Evolutionary conservation across 805 yeast species (phyloP).

Genomic region (Vanderwaltozyma verrucispora): DNA sequence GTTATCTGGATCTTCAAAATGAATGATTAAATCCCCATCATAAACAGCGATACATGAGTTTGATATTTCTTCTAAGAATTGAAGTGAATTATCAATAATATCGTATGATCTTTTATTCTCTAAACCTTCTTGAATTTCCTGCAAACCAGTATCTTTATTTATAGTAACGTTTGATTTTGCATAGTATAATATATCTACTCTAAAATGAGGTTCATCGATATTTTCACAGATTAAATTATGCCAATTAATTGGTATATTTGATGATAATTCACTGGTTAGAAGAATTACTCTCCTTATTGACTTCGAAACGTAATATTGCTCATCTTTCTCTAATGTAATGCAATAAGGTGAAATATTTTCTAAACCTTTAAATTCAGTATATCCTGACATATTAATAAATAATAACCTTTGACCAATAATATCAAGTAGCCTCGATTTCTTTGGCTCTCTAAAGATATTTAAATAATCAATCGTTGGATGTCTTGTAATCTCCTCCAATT

Average conservation of each 20-base stretch:
- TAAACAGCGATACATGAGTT: background rate
- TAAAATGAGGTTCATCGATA: background rate
- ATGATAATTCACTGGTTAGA: too few species aligned
- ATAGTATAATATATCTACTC: background rate
- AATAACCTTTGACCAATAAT: background rate
- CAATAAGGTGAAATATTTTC: background rate
- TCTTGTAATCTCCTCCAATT: background rate
- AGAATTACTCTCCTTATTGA: background rate
- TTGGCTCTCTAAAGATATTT: background rate
- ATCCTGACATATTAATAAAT: background rate
- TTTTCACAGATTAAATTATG: background rate
- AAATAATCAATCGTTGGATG: constrained; percentile 1
- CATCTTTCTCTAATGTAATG: too few species aligned
- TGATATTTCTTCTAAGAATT: background rate
- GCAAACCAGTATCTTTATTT: too few species aligned
- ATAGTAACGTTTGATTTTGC: background rate
- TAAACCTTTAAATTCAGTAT: background rate
- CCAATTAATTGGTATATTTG: background rate
- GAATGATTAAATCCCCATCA: constrained; percentile 4
- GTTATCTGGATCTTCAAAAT: background rate
- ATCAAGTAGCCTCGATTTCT: background rate
- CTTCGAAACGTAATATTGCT: background rate
- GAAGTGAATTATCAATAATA: background rate
- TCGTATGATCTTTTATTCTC: too few species aligned
- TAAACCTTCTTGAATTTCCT: too few species aligned